Evolutionary conservation across 768 basidiomycete genomes (phyloP).

Genomic region (Multifurca ochricompacta): DNA sequence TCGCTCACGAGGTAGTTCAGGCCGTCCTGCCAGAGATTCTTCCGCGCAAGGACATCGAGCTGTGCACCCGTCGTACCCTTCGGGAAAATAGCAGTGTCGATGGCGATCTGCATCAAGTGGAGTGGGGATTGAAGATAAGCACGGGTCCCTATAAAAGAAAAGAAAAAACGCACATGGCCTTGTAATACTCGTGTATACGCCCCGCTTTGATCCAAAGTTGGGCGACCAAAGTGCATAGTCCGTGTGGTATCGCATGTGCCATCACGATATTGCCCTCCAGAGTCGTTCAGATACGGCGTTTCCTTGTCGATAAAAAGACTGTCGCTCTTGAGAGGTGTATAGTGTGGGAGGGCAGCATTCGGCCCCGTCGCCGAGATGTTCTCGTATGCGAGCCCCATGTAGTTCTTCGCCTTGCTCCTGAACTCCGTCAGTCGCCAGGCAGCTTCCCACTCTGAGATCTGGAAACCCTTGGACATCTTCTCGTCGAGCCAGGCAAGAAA

Average conservation of each 20-base stretch:
- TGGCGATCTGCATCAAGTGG: constrained; percentile 68
- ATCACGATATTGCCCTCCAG: constrained; percentile 83
- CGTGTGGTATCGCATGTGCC: constrained; percentile 85
- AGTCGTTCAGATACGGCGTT: constrained; percentile 88
- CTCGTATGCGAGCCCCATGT: constrained; percentile 82
- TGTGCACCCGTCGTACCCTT: constrained; percentile 78
- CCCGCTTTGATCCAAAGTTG: constrained; percentile 76
- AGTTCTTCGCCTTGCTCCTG: constrained; percentile 60
- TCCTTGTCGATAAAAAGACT: constrained; percentile 70
- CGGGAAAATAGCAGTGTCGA: constrained; percentile 86
- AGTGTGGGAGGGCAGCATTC: constrained; percentile 94
- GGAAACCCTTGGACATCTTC: constrained; percentile 66
- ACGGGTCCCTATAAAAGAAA: constrained; percentile 17
- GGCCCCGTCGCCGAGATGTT: constrained; percentile 85
- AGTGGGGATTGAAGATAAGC: constrained; percentile 22
- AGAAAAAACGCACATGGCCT: constrained; percentile 68
- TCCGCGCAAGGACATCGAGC: constrained; percentile 85
- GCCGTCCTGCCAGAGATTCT: constrained; percentile 80
- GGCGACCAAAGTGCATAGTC: constrained; percentile 82
- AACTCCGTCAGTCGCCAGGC: constrained; percentile 76
- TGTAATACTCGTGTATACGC: constrained; percentile 94
- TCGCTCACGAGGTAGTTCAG: constrained; percentile 63
- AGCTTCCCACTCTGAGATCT: constrained; percentile 90
- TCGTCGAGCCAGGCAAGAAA: constrained; percentile 92
- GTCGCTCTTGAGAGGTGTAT: constrained; percentile 62